phyloP scores from a whole-genome alignment of 164 flowering plant species.

The Vitis amurensis region DNA sequence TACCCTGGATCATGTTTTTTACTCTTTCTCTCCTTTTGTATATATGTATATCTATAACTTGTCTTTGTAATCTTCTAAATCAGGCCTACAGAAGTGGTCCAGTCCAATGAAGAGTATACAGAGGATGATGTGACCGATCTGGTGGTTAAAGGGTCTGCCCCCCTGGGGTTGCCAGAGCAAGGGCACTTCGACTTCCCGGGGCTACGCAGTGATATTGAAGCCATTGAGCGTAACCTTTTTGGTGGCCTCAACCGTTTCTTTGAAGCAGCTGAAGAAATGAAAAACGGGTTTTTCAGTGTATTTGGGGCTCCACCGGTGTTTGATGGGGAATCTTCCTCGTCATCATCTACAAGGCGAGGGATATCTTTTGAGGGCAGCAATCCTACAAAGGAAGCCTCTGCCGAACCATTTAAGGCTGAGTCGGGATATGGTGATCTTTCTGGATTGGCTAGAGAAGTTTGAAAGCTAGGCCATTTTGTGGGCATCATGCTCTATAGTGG shows the following conservation, averaged over 20 bases:
- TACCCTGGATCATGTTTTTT: no score
- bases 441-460: conserved; percentile 73
- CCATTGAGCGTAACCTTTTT: conserved; percentile 49
- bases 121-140: conserved; percentile 82
- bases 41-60: no score
- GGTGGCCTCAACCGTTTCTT: conserved; percentile 58
- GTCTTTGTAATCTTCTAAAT: no score
- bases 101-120: conserved; percentile 79
- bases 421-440: conserved; percentile 54
- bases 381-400: conserved; percentile 25
- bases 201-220: conserved; percentile 70
- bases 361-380: conserved; percentile 43
- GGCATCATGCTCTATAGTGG: no score
- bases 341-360: conserved; percentile 33
- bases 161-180: conserved; percentile 24
- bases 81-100: conserved; percentile 81
- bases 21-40: no score
- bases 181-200: conserved; percentile 67
- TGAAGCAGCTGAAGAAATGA: conserved; percentile 83
- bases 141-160: conserved; percentile 36
- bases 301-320: conserved; percentile 37
- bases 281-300: conserved; percentile 44
- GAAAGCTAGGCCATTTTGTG: conserved; percentile 12
- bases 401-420: conserved; percentile 20
- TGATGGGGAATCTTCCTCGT: conserved; percentile 33